Base-by-base conservation (phyloP, 1,284 basidiomycete species). In the Albatrellus sp. region DNA sequence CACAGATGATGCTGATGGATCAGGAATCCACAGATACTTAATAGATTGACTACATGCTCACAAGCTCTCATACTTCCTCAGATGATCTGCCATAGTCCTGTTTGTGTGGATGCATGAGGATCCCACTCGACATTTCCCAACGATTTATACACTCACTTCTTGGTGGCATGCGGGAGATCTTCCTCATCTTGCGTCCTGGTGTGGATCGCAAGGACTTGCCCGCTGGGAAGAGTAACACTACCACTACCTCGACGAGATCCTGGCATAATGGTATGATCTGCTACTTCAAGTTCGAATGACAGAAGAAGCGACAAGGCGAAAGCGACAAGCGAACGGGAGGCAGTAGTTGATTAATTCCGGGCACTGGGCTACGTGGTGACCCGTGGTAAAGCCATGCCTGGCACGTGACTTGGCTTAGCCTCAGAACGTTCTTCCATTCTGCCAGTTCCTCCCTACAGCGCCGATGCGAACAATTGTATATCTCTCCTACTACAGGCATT, bases 51-150 rank as follows among this genome's bases (percentile, higher is more conserved):
- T 13, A 16, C 40, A 16, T 11, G 19, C 43, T 55, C 64, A 86
- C 76, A 89, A 59, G 55, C 69, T 78, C 68, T 92, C 90, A 55
- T 86, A 89, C 67, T 89, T 90, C 61, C 87, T 72, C 54, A 92
- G 71, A 57, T 91, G 87, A 64, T 93, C 90, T 35, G 84, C 79
- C 79, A 92, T 91, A 37, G 80, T 87, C 68, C 83, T 86, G 56
- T 48, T 43, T 43, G 50, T 24, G 24, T 24, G 7, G 24, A 24
- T 24, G 24, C 24, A 24, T 24, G 24, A 24, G 3, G 24, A 24
- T 24, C 24, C 24, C 3, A 24, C 24, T 24, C 24, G 7, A 24
- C 24, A 24, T 24, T 24, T 7, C 24, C 24, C 24, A 7, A 24
- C 7, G 24, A 24, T 24, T 41, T 46, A 43, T 42, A 42, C 29